These are phyloP conservation scores for Cercospora citrullina DNA, from an alignment of 2,329 filamentous ascomycete species.

Conservation along the genomic window DNA sequence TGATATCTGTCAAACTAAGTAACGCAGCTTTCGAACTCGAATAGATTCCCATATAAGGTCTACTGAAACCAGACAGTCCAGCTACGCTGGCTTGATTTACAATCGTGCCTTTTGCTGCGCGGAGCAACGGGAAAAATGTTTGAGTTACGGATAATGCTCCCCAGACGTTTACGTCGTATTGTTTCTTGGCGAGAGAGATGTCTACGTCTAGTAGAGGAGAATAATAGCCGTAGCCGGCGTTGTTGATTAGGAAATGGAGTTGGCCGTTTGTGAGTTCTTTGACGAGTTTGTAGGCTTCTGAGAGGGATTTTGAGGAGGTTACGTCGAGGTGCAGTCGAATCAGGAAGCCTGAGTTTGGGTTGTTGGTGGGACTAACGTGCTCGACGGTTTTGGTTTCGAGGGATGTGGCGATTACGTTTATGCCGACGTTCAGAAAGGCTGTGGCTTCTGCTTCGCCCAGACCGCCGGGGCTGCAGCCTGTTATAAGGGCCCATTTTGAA, in stretches of 20 bases:
- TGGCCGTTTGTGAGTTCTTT: conserved; percentile 34
- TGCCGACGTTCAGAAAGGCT: conserved; percentile 48
- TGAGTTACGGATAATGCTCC: conserved; percentile 42
- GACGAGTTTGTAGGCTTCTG: conserved; percentile 37
- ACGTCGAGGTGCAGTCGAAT: conserved; percentile 45
- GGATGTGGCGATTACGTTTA: conserved; percentile 47
- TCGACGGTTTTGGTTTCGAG: conserved; percentile 36
- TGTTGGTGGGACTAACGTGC: conserved; percentile 15
- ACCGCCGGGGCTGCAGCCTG: conserved; percentile 51
- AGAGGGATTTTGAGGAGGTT: conserved; percentile 41
- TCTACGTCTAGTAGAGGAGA: conserved; percentile 34
- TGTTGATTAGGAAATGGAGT: conserved; percentile 53
- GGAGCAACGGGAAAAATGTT: conserved; percentile 53
- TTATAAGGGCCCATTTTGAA: conserved; percentile 48
- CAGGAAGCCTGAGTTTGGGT: conserved; percentile 20
- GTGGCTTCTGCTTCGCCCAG: conserved; percentile 51
- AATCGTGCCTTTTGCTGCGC: conserved; percentile 38
- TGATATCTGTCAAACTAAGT: conserved; percentile 25
- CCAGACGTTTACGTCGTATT: conserved; percentile 55
- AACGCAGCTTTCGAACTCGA: conserved; percentile 36
- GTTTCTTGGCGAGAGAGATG: conserved; percentile 47
- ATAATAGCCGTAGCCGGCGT: conserved; percentile 44
- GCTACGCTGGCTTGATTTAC: conserved; percentile 44
- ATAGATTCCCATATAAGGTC: conserved; percentile 38
- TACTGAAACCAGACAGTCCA: conserved; percentile 21